Evolutionary conservation across 2,329 filamentous ascomycete genomes (phyloP), one percentile per base, ranked within the genome.

Genomic region (Botryotinia convoluta): DNA sequence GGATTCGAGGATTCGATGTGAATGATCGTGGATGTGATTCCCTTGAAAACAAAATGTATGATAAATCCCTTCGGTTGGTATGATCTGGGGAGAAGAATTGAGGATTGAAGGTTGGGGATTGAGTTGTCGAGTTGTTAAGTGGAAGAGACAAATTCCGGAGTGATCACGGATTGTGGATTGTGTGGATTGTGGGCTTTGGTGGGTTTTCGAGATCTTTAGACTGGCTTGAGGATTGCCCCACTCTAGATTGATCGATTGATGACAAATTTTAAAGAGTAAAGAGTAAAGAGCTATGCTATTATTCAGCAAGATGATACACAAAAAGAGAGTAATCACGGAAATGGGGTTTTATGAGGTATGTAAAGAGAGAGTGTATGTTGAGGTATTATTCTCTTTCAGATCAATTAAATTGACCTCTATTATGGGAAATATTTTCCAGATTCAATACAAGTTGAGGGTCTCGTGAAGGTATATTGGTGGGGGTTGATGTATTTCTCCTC

Each of bases 261-360:
- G 69, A 71, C 69, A 71, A 71, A 71, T 71, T 51, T 54, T 8
- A 39, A 29, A 26, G 35, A 10, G n/a, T 54, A 54, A 67, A 51
- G 10, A 51, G 48, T 3, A 51, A 16, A 51, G 4, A n/a, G 26
- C 48, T n/a, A 12, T 51, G 26, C 48, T 51, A 51, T 51, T 51
- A 51, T n/a, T 51, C 48, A 51, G 26, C 48, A 51, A n/a, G 26
- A 51, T n/a, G 26, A 14, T 51, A 16, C 10, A 26, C 26, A 26
- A 7, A 26, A 51, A 26, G 12, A 51, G 48, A 7, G 48, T n/a
- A 14, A n/a, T n/a, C 26, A 16, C 26, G 48, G 26, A 51, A n/a
- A n/a, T 14, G 12, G 48, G 48, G 1, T 6, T 14, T n/a, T n/a
- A 14, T 51, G 48, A 51, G 48, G 45, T 12, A 14, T 26, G 45